phyloP scores from a whole-genome alignment of 2,329 filamentous ascomycete species.

The Fusarium verticillioides region DNA sequence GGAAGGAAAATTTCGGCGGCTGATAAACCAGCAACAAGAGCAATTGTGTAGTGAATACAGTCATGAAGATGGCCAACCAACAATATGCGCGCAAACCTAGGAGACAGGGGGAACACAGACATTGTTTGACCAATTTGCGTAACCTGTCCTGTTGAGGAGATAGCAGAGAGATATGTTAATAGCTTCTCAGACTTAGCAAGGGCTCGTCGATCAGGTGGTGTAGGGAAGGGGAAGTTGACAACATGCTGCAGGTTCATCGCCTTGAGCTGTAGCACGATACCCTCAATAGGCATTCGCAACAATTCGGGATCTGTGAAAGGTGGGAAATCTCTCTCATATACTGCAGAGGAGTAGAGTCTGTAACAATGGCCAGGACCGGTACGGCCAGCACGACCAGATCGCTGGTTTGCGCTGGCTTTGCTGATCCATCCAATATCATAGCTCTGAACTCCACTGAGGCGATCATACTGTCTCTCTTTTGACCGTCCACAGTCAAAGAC shows the following conservation, averaged over 20 bases:
- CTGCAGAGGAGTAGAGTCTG: slow-evolving; percentile 90
- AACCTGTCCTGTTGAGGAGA: slow-evolving; percentile 77
- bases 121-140: slow-evolving; percentile 84
- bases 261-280: slow-evolving; percentile 92
- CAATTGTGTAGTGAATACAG: slow-evolving; percentile 86
- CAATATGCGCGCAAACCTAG: slow-evolving; percentile 92
- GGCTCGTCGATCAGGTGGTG: slow-evolving; percentile 80
- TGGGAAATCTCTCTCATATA: slow-evolving; percentile 89
- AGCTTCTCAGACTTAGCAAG: slow-evolving; percentile 87
- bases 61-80: slow-evolving; percentile 84
- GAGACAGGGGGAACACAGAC: slow-evolving; percentile 89
- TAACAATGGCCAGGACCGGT: slow-evolving; percentile 98
- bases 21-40: slow-evolving; percentile 87
- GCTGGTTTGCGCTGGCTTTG: slow-evolving; percentile 93
- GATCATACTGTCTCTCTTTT: slow-evolving; percentile 91
- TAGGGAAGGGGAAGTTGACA: slow-evolving; percentile 95
- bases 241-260: slow-evolving; percentile 92
- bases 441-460: slow-evolving; percentile 90
- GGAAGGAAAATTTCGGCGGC: slow-evolving; percentile 89
- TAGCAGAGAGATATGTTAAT: slow-evolving; percentile 84
- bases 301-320: slow-evolving; percentile 91
- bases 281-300: slow-evolving; percentile 89
- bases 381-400: slow-evolving; percentile 92
- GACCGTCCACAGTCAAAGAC: slow-evolving; percentile 94
- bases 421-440: slow-evolving; percentile 98